These are phyloP conservation scores for Boletus speciosus DNA, from an alignment of 768 basidiomycete species.

Conservation along the genomic window DNA sequence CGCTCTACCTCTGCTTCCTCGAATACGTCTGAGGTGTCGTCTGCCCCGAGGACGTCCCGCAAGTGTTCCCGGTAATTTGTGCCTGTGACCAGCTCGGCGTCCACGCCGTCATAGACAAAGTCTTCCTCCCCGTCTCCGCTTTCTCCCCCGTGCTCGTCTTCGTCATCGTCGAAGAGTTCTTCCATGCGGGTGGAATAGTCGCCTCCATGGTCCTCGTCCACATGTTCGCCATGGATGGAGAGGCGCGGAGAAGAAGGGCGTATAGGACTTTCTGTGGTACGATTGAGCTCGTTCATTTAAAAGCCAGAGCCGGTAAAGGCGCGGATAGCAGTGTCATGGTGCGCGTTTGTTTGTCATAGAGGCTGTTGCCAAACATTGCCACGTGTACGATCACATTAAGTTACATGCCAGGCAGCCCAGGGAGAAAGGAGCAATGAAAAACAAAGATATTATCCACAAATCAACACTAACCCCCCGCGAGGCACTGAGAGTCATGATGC, in stretches of 20 bases:
- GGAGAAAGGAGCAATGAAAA: background rate
- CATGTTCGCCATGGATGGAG: slow-evolving; percentile 22
- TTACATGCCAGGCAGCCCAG: background rate
- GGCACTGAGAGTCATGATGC: slow-evolving; percentile 25
- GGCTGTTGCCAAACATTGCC: slow-evolving; percentile 29
- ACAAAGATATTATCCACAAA: slow-evolving; percentile 16
- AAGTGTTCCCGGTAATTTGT: slow-evolving; percentile 65
- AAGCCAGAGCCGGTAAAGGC: background rate
- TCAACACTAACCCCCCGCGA: slow-evolving; percentile 1
- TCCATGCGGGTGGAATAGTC: slow-evolving; percentile 26
- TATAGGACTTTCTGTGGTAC: background rate
- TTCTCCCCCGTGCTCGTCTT: slow-evolving; percentile 39
- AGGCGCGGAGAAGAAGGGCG: slow-evolving; percentile 9
- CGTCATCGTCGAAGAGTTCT: slow-evolving; percentile 37
- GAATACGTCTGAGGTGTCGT: slow-evolving; percentile 50
- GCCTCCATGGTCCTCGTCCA: slow-evolving; percentile 20
- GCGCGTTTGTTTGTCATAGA: slow-evolving; percentile 23
- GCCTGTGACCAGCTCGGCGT: slow-evolving; percentile 44
- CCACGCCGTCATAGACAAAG: slow-evolving; percentile 73
- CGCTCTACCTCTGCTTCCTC: slow-evolving; percentile 45
- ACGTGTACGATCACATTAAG: slow-evolving; percentile 7
- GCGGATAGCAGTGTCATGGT: background rate
- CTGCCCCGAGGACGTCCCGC: slow-evolving; percentile 67
- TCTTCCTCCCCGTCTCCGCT: slow-evolving; percentile 55
- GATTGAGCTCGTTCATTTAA: slow-evolving; percentile 12